Conservation (phyloP, 2,329 filamentous ascomycete species). For the Sporothrix globosa region DNA sequence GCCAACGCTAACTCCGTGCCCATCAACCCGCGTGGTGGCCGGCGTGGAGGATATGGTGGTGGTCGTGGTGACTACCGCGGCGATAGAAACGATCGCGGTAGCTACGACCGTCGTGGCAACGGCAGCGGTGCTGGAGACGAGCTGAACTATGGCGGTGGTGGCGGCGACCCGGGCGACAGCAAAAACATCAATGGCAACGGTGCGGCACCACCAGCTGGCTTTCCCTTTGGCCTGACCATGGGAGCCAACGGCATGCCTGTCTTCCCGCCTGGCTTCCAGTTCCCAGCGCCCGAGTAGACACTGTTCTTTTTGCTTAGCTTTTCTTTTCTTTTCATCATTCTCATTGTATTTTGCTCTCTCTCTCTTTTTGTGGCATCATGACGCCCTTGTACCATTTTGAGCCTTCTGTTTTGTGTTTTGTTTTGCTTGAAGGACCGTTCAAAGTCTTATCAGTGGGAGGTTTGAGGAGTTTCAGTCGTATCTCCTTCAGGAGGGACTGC, state of each 20-base stretch:
- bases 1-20: conserved; percentile 27
- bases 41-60: conserved; percentile 34
- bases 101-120: conserved; percentile 31
- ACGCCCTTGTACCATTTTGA: too few relatives aligned
- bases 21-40: conserved; percentile 28
- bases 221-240: conserved; percentile 51
- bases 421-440: not conserved
- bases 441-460: not conserved
- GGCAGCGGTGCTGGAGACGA: conserved; percentile 37
- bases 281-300: conserved; percentile 37
- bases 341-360: too few relatives aligned
- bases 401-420: not conserved
- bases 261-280: conserved; percentile 52
- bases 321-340: not conserved
- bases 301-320: not conserved
- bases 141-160: conserved; percentile 38
- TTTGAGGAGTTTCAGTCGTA: not conserved
- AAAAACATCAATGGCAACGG: conserved; percentile 37
- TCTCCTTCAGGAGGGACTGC: not conserved
- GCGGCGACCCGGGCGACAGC: conserved; percentile 38
- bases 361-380: too few relatives aligned
- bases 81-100: not conserved
- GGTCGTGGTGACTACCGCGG: conserved; percentile 35
- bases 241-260: conserved; percentile 56
- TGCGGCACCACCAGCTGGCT: conserved; percentile 41